Evolutionary conservation across 73 alveolate genomes (phyloP).

Genomic region (Symbiodinium natans): DNA sequence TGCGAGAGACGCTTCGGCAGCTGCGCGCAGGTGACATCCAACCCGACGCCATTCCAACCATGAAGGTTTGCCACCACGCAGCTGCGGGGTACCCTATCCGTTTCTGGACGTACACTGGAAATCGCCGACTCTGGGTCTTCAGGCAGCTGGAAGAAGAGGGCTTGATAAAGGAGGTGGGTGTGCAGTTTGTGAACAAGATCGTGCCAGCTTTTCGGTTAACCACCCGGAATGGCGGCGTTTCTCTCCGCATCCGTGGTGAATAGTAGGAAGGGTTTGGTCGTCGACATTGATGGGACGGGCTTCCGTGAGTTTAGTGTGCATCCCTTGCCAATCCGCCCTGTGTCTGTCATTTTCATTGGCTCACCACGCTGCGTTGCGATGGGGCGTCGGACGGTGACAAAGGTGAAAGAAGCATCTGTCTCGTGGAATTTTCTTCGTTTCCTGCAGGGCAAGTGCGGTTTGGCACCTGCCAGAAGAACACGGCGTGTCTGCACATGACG

Average conservation of each 20-base stretch:
- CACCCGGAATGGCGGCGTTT: constrained; percentile 23
- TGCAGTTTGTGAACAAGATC: not conserved
- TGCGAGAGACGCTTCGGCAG: constrained; percentile 17
- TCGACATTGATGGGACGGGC: too few relatives aligned
- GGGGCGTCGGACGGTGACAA: too few relatives aligned
- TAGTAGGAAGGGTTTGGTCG: too few relatives aligned
- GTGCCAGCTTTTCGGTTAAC: not conserved
- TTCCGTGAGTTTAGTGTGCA: too few relatives aligned
- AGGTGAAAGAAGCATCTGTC: too few relatives aligned
- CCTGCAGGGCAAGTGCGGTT: too few relatives aligned
- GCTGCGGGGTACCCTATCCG: not conserved
- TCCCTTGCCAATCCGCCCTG: too few relatives aligned
- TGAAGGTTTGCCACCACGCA: constrained; percentile 26
- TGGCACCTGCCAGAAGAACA: too few relatives aligned
- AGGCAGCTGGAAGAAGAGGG: constrained; percentile 21
- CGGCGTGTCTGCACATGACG: too few relatives aligned
- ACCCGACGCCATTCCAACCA: constrained; percentile 12
- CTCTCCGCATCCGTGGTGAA: constrained; percentile 19
- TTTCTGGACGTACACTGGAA: constrained; percentile 61
- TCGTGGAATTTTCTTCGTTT: too few relatives aligned
- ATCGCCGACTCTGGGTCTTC: constrained; percentile 69
- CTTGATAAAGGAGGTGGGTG: not conserved
- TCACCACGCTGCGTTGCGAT: too few relatives aligned
- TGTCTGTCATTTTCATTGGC: too few relatives aligned
- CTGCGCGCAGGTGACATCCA: constrained; percentile 14